Base-by-base conservation (phyloP, 2,329 filamentous ascomycete genomes). In the Fusarium sp. region DNA sequence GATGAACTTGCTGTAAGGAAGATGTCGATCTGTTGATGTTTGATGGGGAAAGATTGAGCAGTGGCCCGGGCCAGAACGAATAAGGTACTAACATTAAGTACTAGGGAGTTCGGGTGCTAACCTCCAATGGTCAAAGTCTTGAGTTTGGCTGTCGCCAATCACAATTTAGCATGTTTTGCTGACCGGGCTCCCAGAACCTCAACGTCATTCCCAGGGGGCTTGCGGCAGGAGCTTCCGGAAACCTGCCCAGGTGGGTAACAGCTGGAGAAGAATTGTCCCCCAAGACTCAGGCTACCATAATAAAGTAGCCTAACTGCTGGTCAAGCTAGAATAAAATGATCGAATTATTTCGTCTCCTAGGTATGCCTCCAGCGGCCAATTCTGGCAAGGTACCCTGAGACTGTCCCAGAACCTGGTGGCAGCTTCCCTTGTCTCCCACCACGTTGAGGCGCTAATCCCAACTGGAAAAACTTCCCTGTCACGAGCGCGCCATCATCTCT, bases 401-500 rank as follows among this genome's bases (percentile, higher is more conserved):
- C 19, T 68, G 62, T 67, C 67, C 67, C 67, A 68, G 63, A 70
- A 52, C 65, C 43, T 70, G 63, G 58, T 39, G 48, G 58, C 48
- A 59, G 53, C 58, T 57, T 60, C 55, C 41, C 44, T 56, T 31
- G 51, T 63, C 59, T 49, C 55, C 62, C 50, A 62, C 49, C 52
- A 64, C 64, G 72, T 74, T 74, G 72, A 67, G 70, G 64, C 72
- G 72, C 72, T 75, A 74, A 72, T 70, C 70, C 66, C 46, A 65
- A 71, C 65, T 71, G 43, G 68, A 69, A 63, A 63, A 63, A 63
- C 61, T 63, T 57, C 67, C 55, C 57, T 62, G 54, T 68, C 67
- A 67, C 67, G 54, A 57, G 62, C 23, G 34, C 43, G 43, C 67
- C 34, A 41, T 70, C 67, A 70, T 67, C 43, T 60, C 49, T 67